Percentiles rank a stretch among this genome's conserved stretches.
phyloP scores from a whole-genome alignment of 371 early-diverging fungal species.

The Actinomortierella wolfii region DNA sequence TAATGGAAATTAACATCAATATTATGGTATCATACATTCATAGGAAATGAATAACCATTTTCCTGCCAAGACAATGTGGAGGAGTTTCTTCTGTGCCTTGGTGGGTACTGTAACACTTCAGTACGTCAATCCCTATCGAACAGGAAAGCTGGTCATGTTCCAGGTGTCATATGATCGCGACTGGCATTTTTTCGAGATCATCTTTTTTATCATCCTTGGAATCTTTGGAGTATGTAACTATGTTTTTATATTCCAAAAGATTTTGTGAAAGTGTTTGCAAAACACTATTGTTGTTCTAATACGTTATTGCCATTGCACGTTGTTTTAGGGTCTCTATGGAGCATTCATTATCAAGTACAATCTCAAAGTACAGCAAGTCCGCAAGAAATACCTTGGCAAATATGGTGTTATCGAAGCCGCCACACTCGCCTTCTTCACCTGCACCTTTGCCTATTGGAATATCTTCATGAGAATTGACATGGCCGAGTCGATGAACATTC shows the following conservation, averaged over 20 bases:
- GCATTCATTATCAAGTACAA: constrained; percentile 78
- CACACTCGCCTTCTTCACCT: constrained; percentile 72
- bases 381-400: constrained; percentile 58
- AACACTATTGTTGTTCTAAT: background rate
- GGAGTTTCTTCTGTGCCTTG: constrained; percentile 90
- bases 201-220: constrained; percentile 83
- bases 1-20: no score
- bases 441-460: constrained; percentile 75
- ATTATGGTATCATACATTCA: no score
- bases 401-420: constrained; percentile 75
- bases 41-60: constrained; percentile 93
- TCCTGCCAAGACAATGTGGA: constrained; percentile 89
- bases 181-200: constrained; percentile 88
- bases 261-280: background rate
- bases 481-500: constrained; percentile 74
- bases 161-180: constrained; percentile 86
- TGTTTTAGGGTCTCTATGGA: constrained; percentile 81
- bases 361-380: constrained; percentile 63
- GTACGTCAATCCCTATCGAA: constrained; percentile 86
- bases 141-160: constrained; percentile 90
- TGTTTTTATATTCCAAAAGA: background rate
- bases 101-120: constrained; percentile 82
- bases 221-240: constrained; percentile 73
- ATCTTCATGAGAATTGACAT: constrained; percentile 77
- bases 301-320: constrained; percentile 5